Base-by-base conservation (phyloP, 2,329 filamentous ascomycete species). In the Xylariaceae sp. region DNA sequence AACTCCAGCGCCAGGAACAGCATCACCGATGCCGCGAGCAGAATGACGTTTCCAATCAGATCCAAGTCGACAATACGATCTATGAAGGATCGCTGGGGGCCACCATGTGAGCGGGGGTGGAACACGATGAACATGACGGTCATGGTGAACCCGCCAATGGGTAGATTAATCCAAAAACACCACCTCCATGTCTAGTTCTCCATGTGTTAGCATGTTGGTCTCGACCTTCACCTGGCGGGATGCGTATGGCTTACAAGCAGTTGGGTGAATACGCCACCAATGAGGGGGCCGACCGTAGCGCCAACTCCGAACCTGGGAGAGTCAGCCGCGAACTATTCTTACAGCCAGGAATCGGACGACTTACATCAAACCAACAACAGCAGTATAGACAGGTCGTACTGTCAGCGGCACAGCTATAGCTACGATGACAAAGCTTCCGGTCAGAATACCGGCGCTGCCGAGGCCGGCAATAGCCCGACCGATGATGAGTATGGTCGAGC, bases 1-100 rank as follows among this genome's bases (percentile, higher is more conserved):
- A 64, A 69, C 39, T 74, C 66, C 15, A 77, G 56, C 0, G 72
- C 73, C 2, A 77, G 59, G 43, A 76, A 62, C 6, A 73, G 51
- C 53, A 69, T 67, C 37, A 74, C 58, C 13, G 71, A 60, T 16
- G 64, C 62, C 0, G 64, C 65, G 3, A 75, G 55, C 41, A 77
- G 67, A 9, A 72, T 57, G 3, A 63, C 19, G 3, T 67, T 70
- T 2, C 73, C 73, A 16, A 64, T 41, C 0, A 69, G 57, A 39
- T 63, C 61, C 2, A 64, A 52, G 28, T 58, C 55, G n/a, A 59
- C 19, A 16, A 63, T 32, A 4, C 56, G 53, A 22, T 57, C 45
- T 9, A 53, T 3, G 19, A 60, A 33, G 1, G 39, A 50, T 4
- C 46, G 52, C 6, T 53, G 29, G 4, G 43, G 26, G 4, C 47